Conservation (phyloP, 2,329 filamentous ascomycete genomes). For the Neospermospora avenae region DNA sequence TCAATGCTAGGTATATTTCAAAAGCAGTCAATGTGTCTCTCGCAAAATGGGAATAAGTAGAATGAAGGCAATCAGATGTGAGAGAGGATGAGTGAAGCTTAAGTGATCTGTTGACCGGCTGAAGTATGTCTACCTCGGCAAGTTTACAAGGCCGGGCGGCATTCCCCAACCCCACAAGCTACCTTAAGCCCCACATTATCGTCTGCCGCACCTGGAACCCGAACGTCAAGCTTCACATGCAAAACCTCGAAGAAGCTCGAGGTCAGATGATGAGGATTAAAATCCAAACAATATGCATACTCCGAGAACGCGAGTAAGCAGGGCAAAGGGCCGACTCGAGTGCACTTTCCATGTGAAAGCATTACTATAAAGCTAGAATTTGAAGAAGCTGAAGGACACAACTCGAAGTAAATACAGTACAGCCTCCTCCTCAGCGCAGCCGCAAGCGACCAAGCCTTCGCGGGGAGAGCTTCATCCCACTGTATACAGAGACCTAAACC, state of each 20-base stretch:
- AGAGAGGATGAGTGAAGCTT: background rate
- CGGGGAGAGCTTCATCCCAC: conserved; percentile 2
- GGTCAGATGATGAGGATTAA: background rate
- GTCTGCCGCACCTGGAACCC: no score
- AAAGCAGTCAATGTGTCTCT: conserved; percentile 6
- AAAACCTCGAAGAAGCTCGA: background rate
- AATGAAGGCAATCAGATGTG: background rate
- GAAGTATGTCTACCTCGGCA: conserved; percentile 16
- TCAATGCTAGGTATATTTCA: background rate
- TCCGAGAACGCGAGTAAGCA: background rate
- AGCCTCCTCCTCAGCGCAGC: no score
- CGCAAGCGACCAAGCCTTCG: no score
- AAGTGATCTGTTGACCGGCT: background rate
- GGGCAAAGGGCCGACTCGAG: background rate
- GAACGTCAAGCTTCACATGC: background rate
- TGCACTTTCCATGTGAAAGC: background rate
- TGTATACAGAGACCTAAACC: background rate
- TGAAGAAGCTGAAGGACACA: no score
- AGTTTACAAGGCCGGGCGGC: background rate
- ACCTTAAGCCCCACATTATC: background rate
- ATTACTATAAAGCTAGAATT: no score
- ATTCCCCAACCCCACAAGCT: background rate
- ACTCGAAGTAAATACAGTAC: no score
- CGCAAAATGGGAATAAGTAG: background rate
- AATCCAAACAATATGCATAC: no score